Conservation (phyloP, 768 basidiomycete species). For the Dendrothele bispora region DNA sequence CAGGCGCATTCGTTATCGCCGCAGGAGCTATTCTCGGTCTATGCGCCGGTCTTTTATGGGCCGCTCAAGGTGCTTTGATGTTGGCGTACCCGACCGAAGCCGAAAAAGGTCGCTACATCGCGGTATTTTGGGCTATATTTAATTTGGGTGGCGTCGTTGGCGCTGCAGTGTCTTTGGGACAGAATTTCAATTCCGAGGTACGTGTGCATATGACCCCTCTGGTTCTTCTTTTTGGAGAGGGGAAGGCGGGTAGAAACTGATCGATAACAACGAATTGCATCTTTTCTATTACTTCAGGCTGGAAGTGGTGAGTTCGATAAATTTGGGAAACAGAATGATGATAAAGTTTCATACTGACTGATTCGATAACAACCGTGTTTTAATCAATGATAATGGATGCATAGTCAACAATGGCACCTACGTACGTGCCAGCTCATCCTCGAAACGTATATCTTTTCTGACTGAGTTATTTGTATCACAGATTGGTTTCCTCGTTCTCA, state of each 20-base stretch:
- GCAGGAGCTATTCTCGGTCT: conserved; percentile 74
- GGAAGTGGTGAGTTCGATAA: conserved; percentile 36
- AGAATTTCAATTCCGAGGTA: conserved; percentile 66
- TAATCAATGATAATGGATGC: conserved; percentile 6
- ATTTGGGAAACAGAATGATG: too few relatives aligned
- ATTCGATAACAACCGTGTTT: too few relatives aligned
- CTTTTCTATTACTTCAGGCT: too few relatives aligned
- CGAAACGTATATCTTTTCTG: too few relatives aligned
- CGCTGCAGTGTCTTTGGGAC: conserved; percentile 69
- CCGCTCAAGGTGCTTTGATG: conserved; percentile 84
- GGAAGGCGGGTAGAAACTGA: too few relatives aligned
- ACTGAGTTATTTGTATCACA: too few relatives aligned
- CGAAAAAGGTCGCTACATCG: conserved; percentile 77
- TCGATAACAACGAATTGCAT: too few relatives aligned
- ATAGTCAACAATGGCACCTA: conserved; percentile 74
- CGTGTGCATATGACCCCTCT: too few relatives aligned
- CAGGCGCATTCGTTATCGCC: conserved; percentile 64
- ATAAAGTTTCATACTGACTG: too few relatives aligned
- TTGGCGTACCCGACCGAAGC: conserved; percentile 79
- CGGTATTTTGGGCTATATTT: conserved; percentile 84
- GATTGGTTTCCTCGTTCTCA: conserved; percentile 78
- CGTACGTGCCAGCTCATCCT: conserved; percentile 39
- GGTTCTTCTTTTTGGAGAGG: too few relatives aligned
- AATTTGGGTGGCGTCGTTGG: conserved; percentile 82
- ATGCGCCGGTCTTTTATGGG: conserved; percentile 71